Evolutionary conservation across 2,329 filamentous ascomycete species (phyloP).

Genomic region (Verticillium zaregamsianum): DNA sequence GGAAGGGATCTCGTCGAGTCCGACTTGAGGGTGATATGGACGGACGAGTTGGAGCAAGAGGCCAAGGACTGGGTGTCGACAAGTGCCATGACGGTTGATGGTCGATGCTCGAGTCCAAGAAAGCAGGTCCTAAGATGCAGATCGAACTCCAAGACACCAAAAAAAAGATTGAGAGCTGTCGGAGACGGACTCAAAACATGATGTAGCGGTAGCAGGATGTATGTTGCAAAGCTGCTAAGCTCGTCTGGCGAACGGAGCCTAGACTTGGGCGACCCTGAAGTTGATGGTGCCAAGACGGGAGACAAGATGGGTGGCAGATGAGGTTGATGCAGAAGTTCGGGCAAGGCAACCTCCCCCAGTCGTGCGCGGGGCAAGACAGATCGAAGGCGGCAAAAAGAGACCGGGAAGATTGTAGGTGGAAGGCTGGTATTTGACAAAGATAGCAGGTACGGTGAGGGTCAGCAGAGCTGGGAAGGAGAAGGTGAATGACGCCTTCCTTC

Average conservation of each 20-base stretch:
- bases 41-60: conserved; percentile 29
- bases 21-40: conserved; percentile 30
- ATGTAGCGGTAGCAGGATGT: conserved; percentile 25
- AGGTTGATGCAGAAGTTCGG: not conserved
- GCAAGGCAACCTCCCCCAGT: not conserved
- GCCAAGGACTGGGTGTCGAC: conserved; percentile 23
- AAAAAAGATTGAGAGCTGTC: conserved; percentile 26
- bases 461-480: not conserved
- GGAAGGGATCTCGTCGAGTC: not conserved
- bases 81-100: conserved; percentile 25
- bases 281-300: not conserved
- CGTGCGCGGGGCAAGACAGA: not conserved
- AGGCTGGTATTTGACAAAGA: not conserved
- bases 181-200: conserved; percentile 33
- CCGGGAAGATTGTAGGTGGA: not conserved
- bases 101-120: conserved; percentile 13
- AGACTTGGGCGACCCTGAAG: not conserved
- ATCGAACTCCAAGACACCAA: conserved; percentile 40
- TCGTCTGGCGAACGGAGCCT: conserved; percentile 1
- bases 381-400: not conserved
- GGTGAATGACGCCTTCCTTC: not conserved
- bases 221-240: conserved; percentile 8
- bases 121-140: conserved; percentile 21
- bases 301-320: not conserved
- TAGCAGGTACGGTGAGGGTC: not conserved